Conservation (phyloP, 495 filamentous ascomycete species). For the Penicillium desertorum region DNA sequence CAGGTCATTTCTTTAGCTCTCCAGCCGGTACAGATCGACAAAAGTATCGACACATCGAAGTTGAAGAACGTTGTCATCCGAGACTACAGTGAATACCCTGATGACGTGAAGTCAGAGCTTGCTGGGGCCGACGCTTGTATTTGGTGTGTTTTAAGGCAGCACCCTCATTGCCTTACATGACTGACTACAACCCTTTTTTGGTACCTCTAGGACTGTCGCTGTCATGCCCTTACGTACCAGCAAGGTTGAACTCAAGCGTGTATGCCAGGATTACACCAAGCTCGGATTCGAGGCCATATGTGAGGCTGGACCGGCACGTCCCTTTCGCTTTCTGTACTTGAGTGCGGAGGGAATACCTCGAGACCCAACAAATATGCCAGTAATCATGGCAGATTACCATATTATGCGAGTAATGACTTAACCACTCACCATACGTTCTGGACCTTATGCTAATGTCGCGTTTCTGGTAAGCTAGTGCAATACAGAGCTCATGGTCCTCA, state of each 20-base stretch:
- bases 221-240: conserved; percentile 39
- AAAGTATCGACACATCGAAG: conserved; percentile 33
- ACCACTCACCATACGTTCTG: neutral
- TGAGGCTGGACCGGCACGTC: conserved; percentile 12
- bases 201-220: conserved; percentile 29
- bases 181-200: neutral
- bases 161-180: neutral
- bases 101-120: conserved; percentile 40
- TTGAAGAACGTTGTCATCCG: conserved; percentile 39
- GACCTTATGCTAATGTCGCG: conserved; percentile 2
- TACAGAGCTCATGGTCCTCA: conserved; percentile 41
- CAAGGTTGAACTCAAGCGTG: conserved; percentile 37
- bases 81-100: conserved; percentile 45
- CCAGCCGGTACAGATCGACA: conserved; percentile 31
- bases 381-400: conserved; percentile 36
- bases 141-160: conserved; percentile 34
- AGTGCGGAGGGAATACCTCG: conserved; percentile 40
- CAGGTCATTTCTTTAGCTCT: conserved; percentile 45
- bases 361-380: conserved; percentile 40
- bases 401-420: conserved; percentile 39
- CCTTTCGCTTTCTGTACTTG: conserved; percentile 48
- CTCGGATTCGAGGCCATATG: conserved; percentile 41
- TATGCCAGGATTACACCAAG: conserved; percentile 46
- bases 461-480: conserved; percentile 31
- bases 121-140: conserved; percentile 53